Evolutionary conservation across 441 rosid species (phyloP).

Genomic region (Erodium trifolium): DNA sequence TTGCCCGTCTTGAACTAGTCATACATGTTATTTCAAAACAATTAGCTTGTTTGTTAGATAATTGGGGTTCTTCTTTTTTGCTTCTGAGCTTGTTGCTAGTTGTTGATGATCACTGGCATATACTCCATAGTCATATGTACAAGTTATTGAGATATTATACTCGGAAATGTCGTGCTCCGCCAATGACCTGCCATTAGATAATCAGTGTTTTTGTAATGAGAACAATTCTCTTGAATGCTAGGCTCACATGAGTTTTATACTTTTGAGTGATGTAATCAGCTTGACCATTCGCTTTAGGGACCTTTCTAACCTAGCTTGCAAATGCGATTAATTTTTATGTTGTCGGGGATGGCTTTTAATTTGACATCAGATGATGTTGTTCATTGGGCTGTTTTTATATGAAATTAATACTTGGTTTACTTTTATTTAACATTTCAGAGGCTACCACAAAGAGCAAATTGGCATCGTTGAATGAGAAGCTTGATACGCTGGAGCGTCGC

Average conservation of each 20-base stretch:
- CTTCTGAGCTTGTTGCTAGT: neutral
- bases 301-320: neutral
- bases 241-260: neutral
- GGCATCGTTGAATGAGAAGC: conserved; percentile 68
- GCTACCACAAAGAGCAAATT: conserved; percentile 81
- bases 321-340: neutral
- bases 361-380: neutral
- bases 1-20: neutral
- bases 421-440: conserved; percentile 29
- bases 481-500: conserved; percentile 81
- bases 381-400: neutral
- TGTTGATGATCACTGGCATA: neutral
- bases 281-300: neutral
- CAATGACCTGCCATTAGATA: neutral
- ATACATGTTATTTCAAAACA: neutral
- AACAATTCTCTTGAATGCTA: neutral
- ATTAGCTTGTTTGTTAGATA: neutral
- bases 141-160: neutral
- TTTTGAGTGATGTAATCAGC: no score
- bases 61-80: neutral
- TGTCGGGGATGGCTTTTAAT: neutral
- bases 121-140: neutral
- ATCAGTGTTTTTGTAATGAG: neutral
- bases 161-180: neutral
- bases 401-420: neutral